Conservation (phyloP, 306 rosid genomes). For the Ochetophila trinervis region DNA sequence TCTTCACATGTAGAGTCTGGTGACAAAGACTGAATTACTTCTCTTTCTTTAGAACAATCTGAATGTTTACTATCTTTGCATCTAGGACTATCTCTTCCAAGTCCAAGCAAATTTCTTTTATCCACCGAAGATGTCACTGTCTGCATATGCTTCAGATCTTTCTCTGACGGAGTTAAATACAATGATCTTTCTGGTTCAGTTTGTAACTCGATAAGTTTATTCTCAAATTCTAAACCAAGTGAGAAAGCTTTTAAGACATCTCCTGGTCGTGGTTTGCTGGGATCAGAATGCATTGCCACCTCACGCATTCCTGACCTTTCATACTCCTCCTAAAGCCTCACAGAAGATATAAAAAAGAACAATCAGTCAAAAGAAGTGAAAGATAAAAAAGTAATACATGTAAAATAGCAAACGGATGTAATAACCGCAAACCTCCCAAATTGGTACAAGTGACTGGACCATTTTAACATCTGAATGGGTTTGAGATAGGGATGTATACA, state of each 20-base stretch:
- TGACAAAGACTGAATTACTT: conserved; percentile 43
- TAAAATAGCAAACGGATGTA: conserved; percentile 19
- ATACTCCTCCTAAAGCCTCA: conserved; percentile 58
- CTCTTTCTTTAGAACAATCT: conserved; percentile 42
- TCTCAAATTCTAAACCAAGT: conserved; percentile 48
- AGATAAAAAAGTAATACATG: not conserved
- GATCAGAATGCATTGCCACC: conserved; percentile 46
- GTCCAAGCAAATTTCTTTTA: conserved; percentile 26
- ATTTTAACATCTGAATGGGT: conserved; percentile 66
- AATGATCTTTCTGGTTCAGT: conserved; percentile 37
- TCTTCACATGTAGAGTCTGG: conserved; percentile 34
- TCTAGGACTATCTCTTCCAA: conserved; percentile 22
- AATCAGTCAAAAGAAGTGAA: conserved; percentile 9
- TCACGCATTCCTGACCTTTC: conserved; percentile 58
- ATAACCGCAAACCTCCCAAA: conserved; percentile 71
- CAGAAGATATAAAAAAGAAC: conserved; percentile 10
- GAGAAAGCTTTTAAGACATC: conserved; percentile 63
- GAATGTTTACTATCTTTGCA: conserved; percentile 23
- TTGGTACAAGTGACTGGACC: conserved; percentile 91
- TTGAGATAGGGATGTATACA: conserved; percentile 84
- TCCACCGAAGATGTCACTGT: conserved; percentile 22
- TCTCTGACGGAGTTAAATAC: conserved; percentile 35
- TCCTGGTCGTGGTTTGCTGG: conserved; percentile 66
- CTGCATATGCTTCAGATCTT: conserved; percentile 39
- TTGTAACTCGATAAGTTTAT: conserved; percentile 44